A percentile compares a stretch with the other conserved stretches of the same genome.
Conservation (phyloP, 495 filamentous ascomycete species). For the Hypoxylon crocopeplum region DNA sequence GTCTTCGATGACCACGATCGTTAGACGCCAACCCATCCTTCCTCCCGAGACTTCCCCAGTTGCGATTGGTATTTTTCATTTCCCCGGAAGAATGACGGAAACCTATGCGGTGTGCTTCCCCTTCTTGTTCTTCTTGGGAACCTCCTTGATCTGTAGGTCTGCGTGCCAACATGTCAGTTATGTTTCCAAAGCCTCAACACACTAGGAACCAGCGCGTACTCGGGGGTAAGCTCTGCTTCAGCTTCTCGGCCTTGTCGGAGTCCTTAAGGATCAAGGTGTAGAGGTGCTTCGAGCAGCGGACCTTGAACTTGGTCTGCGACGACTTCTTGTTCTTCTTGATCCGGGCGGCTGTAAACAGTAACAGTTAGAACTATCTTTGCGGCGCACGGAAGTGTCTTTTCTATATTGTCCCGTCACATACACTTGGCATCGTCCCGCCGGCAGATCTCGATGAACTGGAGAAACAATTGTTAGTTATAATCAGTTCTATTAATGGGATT, state of each 20-base stretch:
- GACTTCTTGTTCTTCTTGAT: conserved; percentile 94
- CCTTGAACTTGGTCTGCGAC: conserved; percentile 99
- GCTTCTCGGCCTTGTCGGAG: conserved; percentile 98
- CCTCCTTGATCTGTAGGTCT: conserved; percentile 58
- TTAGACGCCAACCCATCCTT: conserved; percentile 19
- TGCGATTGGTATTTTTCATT: conserved; percentile 33
- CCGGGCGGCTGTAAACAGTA: conserved; percentile 73
- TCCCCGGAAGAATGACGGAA: conserved; percentile 15
- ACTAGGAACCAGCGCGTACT: conserved; percentile 58
- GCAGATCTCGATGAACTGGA: conserved; percentile 99
- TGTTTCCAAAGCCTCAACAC: not conserved
- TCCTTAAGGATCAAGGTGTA: conserved; percentile 99
- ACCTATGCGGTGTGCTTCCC: conserved; percentile 45
- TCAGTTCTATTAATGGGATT: not conserved
- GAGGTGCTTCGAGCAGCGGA: conserved; percentile 91
- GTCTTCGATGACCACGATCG: conserved; percentile 15
- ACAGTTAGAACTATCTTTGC: conserved; percentile 46
- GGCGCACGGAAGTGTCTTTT: not conserved
- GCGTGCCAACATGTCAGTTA: conserved; percentile 6
- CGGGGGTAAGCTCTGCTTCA: conserved; percentile 97
- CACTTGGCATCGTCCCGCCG: conserved; percentile 97
- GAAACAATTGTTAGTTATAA: conserved; percentile 41
- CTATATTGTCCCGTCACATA: conserved; percentile 57
- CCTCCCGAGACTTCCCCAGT: conserved; percentile 24
- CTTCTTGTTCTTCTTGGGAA: conserved; percentile 60